Evolutionary conservation across 164 flowering plant species (phyloP), one percentile per base, ranked within the genome.

Genomic region (Magnolia officinalis): DNA sequence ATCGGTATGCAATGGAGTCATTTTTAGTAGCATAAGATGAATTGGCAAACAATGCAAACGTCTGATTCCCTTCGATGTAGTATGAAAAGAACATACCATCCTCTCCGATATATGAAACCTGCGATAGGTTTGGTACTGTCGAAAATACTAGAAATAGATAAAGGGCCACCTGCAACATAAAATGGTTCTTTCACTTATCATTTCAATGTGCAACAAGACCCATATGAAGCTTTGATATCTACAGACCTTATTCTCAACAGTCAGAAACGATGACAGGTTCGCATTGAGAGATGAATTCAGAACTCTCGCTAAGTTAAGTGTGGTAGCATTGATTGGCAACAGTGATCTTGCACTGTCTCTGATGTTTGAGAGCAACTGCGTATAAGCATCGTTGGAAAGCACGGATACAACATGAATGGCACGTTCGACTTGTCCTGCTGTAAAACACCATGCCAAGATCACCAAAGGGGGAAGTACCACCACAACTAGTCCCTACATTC

Each of bases 21-120:
- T 50, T 75, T 31, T 19, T 7, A 50, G 21, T 50, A 37, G 66
- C 1, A 21, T 26, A 70, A 6, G 26, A 71, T 14, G 78, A 10
- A 55, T 55, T 55, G 18, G 88, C 76, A 69, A 86, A 90, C 13
- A 85, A 20, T 0, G 85, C 82, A 63, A 78, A 9, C 37, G 74
- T 84, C 72, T 81, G 79, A 61, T 87, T 77, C 1, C 71, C 80
- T 2, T 86, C 74, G 0, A 2, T 75, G 74, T 81, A 83, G 74
- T 87, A 90, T 0, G 91, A 82, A 72, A 88, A 86, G 64, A 87
- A 76, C 1, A 85, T 73, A 20, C 95, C 91, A 65, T 86, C 86
- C 7, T 74, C 21, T 50, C 87, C 88, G 61, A 89, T 79, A 51
- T 82, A 91, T 24, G 92, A 85, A 65, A 89, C 77, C 58, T 91